These are phyloP conservation scores for Trichomonas vaginalis DNA, from an alignment of 208 protist species.

Conservation along the genomic window DNA sequence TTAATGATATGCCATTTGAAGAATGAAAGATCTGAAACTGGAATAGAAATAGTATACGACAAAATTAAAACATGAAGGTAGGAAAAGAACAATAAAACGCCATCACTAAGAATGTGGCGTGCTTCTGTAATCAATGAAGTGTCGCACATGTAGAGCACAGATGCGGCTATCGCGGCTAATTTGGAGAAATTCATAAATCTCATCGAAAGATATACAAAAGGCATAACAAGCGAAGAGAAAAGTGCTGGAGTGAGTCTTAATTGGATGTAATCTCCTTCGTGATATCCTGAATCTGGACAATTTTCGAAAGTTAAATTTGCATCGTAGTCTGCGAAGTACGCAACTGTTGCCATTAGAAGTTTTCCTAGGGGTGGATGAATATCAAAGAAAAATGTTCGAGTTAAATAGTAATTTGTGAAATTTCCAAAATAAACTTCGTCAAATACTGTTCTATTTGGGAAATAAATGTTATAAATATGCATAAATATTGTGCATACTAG, in stretches of 20 bases:
- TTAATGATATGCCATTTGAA: not conserved
- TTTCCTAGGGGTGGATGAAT: not conserved
- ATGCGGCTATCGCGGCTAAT: not conserved
- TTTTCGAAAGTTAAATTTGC: not conserved
- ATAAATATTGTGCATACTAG: not conserved
- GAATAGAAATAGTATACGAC: not conserved
- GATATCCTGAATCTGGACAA: not conserved
- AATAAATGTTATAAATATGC: not conserved
- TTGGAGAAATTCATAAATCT: not conserved
- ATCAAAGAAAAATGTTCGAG: not conserved
- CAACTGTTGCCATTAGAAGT: not conserved
- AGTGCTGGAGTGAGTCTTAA: not conserved
- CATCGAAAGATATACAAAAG: not conserved
- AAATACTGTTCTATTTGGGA: not conserved
- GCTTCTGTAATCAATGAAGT: not conserved
- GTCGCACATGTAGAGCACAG: not conserved
- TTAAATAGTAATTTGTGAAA: not conserved
- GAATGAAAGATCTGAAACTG: not conserved
- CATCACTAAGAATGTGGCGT: not conserved
- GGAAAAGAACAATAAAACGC: not conserved
- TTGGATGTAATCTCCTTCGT: not conserved
- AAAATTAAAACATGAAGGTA: not conserved
- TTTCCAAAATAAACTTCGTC: conserved; percentile 15
- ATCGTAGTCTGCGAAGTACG: not conserved
- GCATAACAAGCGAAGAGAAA: not conserved